Conservation (phyloP, 2,329 filamentous ascomycete genomes). For the Magnaporthiopsis incrustans region DNA sequence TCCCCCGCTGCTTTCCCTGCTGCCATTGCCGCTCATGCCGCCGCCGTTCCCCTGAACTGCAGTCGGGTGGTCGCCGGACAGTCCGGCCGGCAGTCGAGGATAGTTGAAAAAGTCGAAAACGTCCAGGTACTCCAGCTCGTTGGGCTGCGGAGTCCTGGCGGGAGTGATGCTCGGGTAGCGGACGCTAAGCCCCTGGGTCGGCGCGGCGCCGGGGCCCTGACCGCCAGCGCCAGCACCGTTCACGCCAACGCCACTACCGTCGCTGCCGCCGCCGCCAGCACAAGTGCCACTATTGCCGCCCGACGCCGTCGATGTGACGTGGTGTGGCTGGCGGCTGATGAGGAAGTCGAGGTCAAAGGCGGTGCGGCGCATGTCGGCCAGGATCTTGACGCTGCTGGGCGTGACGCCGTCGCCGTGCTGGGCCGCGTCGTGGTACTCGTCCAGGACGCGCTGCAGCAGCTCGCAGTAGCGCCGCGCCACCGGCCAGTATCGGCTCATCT, state of each 20-base stretch:
- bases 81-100: slow-evolving; percentile 56
- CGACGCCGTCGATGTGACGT: slow-evolving; percentile 21
- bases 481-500: slow-evolving; percentile 78
- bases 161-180: slow-evolving; percentile 48
- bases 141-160: slow-evolving; percentile 62
- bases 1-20: slow-evolving; percentile 2
- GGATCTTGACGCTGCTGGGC: slow-evolving; percentile 74
- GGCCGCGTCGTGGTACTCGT: slow-evolving; percentile 77
- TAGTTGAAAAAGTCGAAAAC: slow-evolving; percentile 95
- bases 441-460: slow-evolving; percentile 73
- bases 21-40: neutral
- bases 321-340: slow-evolving; percentile 70
- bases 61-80: slow-evolving; percentile 16
- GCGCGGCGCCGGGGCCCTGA: slow-evolving; percentile 13
- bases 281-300: slow-evolving; percentile 10
- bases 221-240: slow-evolving; percentile 11
- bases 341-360: slow-evolving; percentile 87
- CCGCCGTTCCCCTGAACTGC: slow-evolving; percentile 4
- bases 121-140: slow-evolving; percentile 84
- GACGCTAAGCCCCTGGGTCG: slow-evolving; percentile 25
- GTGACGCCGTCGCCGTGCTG: slow-evolving; percentile 66
- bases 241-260: slow-evolving; percentile 13
- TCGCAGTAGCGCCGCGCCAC: slow-evolving; percentile 76
- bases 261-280: slow-evolving; percentile 10
- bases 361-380: slow-evolving; percentile 85